These are phyloP conservation scores for Escallonia herrerae DNA, from an alignment of 129 eudicot genomes.

Conservation along the genomic window DNA sequence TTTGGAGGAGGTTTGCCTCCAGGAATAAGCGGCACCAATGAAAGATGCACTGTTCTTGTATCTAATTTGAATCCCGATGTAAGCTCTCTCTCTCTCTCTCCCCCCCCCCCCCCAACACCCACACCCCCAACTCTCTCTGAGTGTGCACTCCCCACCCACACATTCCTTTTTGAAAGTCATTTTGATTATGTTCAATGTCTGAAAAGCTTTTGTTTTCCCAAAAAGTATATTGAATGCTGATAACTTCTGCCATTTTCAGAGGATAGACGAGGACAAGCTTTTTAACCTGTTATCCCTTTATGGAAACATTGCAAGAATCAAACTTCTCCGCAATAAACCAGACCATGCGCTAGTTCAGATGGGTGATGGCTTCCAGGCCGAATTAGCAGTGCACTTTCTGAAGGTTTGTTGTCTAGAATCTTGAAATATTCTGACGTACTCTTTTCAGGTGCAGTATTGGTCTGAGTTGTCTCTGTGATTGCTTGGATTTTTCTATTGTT, in stretches of 20 bases:
- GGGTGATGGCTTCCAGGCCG: conserved; percentile 98
- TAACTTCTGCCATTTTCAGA: conserved; percentile 30
- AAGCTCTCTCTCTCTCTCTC: conserved; percentile 19
- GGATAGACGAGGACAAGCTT: conserved; percentile 88
- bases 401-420: conserved; percentile 37
- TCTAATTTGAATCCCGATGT: conserved; percentile 84
- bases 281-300: conserved; percentile 88
- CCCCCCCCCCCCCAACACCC: too few species aligned
- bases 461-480: too few species aligned
- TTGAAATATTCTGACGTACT: background rate
- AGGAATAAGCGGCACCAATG: conserved; percentile 82
- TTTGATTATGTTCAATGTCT: background rate
- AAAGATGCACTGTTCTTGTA: conserved; percentile 81
- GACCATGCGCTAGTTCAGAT: conserved; percentile 95
- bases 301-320: conserved; percentile 87
- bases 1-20: conserved; percentile 92
- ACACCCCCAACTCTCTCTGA: too few species aligned
- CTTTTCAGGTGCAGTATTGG: too few species aligned
- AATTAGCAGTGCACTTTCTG: conserved; percentile 85
- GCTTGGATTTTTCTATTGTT: too few species aligned
- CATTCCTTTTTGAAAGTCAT: too few species aligned
- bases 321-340: conserved; percentile 86
- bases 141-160: too few species aligned
- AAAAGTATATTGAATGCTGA: background rate
- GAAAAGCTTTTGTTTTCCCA: background rate